Conservation (phyloP, 805 yeast genomes). For the Starmerella powellii region DNA sequence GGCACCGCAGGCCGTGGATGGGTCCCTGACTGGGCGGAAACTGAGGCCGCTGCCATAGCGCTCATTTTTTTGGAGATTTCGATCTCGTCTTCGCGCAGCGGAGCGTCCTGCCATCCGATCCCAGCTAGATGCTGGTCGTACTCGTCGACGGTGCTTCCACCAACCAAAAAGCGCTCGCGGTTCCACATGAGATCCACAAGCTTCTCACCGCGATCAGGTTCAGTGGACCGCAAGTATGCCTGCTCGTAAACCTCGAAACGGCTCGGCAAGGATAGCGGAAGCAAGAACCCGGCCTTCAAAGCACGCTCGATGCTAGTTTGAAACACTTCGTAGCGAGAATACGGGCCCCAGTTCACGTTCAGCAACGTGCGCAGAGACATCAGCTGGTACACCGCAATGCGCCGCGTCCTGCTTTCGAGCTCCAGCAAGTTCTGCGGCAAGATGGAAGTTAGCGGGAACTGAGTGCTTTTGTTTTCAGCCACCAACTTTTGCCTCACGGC, state of each 20-base stretch:
- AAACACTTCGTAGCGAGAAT: constrained; percentile 3
- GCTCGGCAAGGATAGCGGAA: constrained; percentile 12
- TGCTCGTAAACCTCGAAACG: constrained; percentile 15
- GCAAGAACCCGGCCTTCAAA: constrained; percentile 4
- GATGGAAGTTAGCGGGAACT: constrained; percentile 3
- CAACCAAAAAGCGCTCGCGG: constrained; percentile 16
- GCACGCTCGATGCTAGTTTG: constrained; percentile 10
- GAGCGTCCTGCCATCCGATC: constrained; percentile 17
- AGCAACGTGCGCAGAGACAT: constrained; percentile 14
- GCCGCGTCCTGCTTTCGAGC: constrained; percentile 11
- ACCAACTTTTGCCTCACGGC: constrained; percentile 1
- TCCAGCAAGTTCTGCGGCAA: not conserved
- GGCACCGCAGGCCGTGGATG: not conserved
- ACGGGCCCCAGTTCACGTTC: constrained; percentile 15
- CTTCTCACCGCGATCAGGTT: constrained; percentile 9
- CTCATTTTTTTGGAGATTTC: constrained; percentile 5
- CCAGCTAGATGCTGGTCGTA: constrained; percentile 5
- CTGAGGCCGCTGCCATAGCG: not conserved
- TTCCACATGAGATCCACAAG: constrained; percentile 16
- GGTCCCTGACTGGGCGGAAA: not conserved
- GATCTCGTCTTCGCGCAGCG: constrained; percentile 8
- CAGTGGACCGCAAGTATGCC: constrained; percentile 11
- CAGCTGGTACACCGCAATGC: constrained; percentile 17
- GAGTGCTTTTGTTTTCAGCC: constrained; percentile 3
- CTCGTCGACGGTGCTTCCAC: constrained; percentile 10